These are phyloP conservation scores for Suillus sp. DNA, from an alignment of 768 basidiomycete species.

Conservation along the genomic window DNA sequence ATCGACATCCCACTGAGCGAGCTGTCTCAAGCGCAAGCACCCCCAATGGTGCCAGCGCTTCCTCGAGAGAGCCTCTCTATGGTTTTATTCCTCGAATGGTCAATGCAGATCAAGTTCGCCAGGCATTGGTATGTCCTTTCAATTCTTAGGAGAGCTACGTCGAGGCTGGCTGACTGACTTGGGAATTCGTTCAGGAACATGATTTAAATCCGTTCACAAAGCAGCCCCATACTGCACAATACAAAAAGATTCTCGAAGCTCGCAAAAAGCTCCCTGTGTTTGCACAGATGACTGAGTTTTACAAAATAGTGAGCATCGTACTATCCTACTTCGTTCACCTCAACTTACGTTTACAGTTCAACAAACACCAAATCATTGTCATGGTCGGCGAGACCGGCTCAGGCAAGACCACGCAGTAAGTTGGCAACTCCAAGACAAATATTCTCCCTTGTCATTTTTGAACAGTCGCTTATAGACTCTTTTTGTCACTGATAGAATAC, in stretches of 20 bases:
- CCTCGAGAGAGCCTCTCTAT: conserved; percentile 61
- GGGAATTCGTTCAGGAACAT: conserved; percentile 53
- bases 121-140: conserved; percentile 61
- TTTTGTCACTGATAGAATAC: conserved; percentile 63
- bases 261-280: conserved; percentile 92
- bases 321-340: neutral
- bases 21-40: neutral
- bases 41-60: conserved; percentile 12
- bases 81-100: conserved; percentile 78
- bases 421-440: conserved; percentile 25
- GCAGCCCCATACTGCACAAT: conserved; percentile 70
- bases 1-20: conserved; percentile 37
- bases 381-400: conserved; percentile 96
- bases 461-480: conserved; percentile 31
- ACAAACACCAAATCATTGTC: conserved; percentile 73
- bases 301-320: conserved; percentile 69
- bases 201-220: conserved; percentile 90
- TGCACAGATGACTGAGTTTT: conserved; percentile 91
- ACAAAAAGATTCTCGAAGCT: conserved; percentile 81
- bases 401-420: conserved; percentile 94
- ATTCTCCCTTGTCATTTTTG: conserved; percentile 24
- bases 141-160: neutral
- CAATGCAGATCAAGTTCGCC: conserved; percentile 61
- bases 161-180: neutral
- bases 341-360: conserved; percentile 23